These are phyloP conservation scores for Lentithecium fluviatile DNA, from an alignment of 495 filamentous ascomycete species.

Conservation along the genomic window DNA sequence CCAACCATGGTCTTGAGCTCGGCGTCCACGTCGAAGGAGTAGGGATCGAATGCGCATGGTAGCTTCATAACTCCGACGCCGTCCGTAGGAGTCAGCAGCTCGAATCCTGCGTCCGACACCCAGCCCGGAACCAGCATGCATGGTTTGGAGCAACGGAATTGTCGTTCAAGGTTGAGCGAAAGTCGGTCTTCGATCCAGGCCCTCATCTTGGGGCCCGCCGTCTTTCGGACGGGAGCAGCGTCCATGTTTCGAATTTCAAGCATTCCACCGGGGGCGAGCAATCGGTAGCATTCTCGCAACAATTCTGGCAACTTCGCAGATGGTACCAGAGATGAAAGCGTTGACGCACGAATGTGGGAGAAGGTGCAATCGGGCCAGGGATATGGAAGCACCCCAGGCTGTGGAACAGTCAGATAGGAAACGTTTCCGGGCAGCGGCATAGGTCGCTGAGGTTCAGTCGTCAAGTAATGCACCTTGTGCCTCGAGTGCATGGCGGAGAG, in stretches of 20 bases:
- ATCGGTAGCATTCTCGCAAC: constrained; percentile 35
- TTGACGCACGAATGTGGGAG: constrained; percentile 35
- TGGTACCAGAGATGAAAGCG: constrained; percentile 32
- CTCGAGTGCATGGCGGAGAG: constrained; percentile 37
- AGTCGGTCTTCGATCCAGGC: constrained; percentile 38
- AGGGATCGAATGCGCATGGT: constrained; percentile 13
- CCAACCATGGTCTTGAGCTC: constrained; percentile 34
- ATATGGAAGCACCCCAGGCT: constrained; percentile 25
- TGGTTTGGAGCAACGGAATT: constrained; percentile 37
- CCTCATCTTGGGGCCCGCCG: constrained; percentile 33
- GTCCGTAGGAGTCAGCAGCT: constrained; percentile 1
- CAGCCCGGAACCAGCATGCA: constrained; percentile 33
- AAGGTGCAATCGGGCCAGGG: constrained; percentile 29
- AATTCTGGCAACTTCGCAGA: constrained; percentile 33
- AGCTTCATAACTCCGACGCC: constrained; percentile 19
- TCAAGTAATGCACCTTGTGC: constrained; percentile 33
- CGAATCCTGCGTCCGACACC: constrained; percentile 36
- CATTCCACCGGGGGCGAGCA: constrained; percentile 36
- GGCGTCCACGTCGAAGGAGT: constrained; percentile 16
- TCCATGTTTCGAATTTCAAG: constrained; percentile 39
- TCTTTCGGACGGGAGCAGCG: constrained; percentile 32
- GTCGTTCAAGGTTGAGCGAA: constrained; percentile 30
- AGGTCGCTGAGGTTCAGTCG: constrained; percentile 21
- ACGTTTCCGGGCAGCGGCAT: constrained; percentile 34
- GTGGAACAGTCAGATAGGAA: constrained; percentile 25